These are phyloP conservation scores for Aspergillus campestris DNA, from an alignment of 495 filamentous ascomycete genomes.

Conservation along the genomic window DNA sequence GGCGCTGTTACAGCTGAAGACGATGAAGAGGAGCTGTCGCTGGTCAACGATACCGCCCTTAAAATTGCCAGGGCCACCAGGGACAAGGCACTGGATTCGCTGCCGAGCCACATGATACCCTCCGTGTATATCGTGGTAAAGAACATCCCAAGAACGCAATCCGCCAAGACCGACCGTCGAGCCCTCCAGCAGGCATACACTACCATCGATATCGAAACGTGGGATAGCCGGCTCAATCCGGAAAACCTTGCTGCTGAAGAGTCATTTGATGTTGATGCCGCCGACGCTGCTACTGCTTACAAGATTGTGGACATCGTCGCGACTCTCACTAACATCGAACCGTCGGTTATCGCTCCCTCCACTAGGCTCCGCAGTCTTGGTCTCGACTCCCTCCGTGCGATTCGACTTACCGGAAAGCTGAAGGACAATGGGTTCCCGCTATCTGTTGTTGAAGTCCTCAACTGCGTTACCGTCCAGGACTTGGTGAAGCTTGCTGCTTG, in stretches of 20 bases:
- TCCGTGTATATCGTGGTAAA: constrained; percentile 22
- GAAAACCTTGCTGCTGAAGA: constrained; percentile 1
- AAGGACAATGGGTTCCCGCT: constrained; percentile 16
- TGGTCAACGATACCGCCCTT: constrained; percentile 7
- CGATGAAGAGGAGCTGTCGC: constrained; percentile 2
- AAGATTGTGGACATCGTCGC: constrained; percentile 17
- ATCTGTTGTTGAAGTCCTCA: constrained; percentile 21
- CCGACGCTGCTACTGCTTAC: constrained; percentile 1
- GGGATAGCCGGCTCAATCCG: constrained; percentile 19
- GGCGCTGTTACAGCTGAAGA: constrained; percentile 1
- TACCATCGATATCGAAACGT: constrained; percentile 18
- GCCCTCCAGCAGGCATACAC: constrained; percentile 21
- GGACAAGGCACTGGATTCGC: constrained; percentile 10
- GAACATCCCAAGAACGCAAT: constrained; percentile 23
- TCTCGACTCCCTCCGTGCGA: constrained; percentile 30
- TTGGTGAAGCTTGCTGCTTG: constrained; percentile 10
- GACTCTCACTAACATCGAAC: constrained; percentile 16
- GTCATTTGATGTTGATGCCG: background rate
- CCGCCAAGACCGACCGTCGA: constrained; percentile 26
- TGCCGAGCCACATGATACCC: constrained; percentile 29
- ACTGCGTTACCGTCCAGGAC: constrained; percentile 19
- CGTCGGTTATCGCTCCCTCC: constrained; percentile 11
- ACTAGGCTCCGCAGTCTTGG: constrained; percentile 23
- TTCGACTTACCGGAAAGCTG: constrained; percentile 19
- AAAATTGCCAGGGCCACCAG: constrained; percentile 17